Conservation (phyloP, 202 grass and related monocot species). For the Tripidium arundinaceum region DNA sequence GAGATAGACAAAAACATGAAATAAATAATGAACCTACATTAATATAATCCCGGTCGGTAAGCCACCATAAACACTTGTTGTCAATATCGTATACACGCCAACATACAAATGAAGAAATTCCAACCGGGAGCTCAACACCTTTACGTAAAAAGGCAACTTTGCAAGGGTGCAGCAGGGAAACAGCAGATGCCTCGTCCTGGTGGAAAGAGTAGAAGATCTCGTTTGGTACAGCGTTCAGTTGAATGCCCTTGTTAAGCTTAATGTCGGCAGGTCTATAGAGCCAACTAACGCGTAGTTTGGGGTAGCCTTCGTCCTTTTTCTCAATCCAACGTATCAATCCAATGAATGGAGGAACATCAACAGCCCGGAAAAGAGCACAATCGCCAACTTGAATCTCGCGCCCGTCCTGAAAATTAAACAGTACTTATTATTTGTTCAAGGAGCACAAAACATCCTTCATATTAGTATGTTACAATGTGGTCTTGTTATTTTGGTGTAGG, state of each 20-base stretch:
- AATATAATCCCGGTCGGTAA: conserved; percentile 87
- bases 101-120: conserved; percentile 80
- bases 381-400: conserved; percentile 70
- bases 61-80: conserved; percentile 96
- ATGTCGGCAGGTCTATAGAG: conserved; percentile 79
- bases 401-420: conserved; percentile 57
- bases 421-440: no score
- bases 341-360: conserved; percentile 76
- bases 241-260: conserved; percentile 68
- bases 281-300: conserved; percentile 76
- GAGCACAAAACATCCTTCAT: not conserved
- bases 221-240: conserved; percentile 62
- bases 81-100: conserved; percentile 87
- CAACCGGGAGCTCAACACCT: conserved; percentile 66
- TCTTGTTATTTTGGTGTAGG: not conserved
- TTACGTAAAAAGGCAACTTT: conserved; percentile 95
- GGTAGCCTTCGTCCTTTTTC: conserved; percentile 52
- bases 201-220: conserved; percentile 99
- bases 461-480: not conserved
- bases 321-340: conserved; percentile 83
- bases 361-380: conserved; percentile 74
- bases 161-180: conserved; percentile 84
- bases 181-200: conserved; percentile 75
- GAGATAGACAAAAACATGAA: not conserved
- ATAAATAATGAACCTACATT: conserved; percentile 56